Conservation (phyloP, 2,329 filamentous ascomycete genomes). For the Cercospora zeae-maydis region DNA sequence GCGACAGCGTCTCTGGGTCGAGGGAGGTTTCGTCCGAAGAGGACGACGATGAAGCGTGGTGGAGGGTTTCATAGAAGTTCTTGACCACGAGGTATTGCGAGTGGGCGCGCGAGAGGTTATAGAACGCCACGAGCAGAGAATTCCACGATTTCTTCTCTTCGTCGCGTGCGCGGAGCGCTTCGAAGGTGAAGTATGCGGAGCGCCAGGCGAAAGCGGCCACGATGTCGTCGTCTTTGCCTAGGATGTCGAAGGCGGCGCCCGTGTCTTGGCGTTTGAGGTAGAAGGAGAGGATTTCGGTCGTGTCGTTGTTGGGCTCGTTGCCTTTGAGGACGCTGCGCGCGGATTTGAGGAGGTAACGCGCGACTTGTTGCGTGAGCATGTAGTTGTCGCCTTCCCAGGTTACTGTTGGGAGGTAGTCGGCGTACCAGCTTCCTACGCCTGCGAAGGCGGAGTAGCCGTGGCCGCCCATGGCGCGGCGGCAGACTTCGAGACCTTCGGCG, state of each 20-base stretch:
- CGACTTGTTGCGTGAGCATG: conserved; percentile 77
- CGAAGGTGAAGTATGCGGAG: conserved; percentile 69
- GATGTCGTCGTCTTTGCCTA: conserved; percentile 66
- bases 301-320: conserved; percentile 64
- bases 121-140: conserved; percentile 72
- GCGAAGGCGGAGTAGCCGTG: conserved; percentile 73
- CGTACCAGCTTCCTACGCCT: conserved; percentile 71
- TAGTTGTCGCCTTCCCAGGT: conserved; percentile 80
- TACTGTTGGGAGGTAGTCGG: conserved; percentile 68
- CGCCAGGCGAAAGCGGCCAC: conserved; percentile 74
- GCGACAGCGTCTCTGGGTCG: conserved; percentile 53
- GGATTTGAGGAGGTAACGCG: conserved; percentile 71
- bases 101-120: conserved; percentile 69
- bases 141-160: conserved; percentile 75
- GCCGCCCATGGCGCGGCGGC: conserved; percentile 70
- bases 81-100: conserved; percentile 75
- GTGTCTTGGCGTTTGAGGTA: conserved; percentile 65
- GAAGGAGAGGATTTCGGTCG: conserved; percentile 60
- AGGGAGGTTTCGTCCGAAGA: conserved; percentile 48
- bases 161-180: conserved; percentile 70
- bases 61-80: conserved; percentile 71
- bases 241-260: conserved; percentile 70
- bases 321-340: conserved; percentile 66
- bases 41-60: conserved; percentile 37
- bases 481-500: conserved; percentile 70